Base-by-base conservation (phyloP, 2,329 filamentous ascomycete species). In the Ophiognomonia clavigignenti-juglandacearum region DNA sequence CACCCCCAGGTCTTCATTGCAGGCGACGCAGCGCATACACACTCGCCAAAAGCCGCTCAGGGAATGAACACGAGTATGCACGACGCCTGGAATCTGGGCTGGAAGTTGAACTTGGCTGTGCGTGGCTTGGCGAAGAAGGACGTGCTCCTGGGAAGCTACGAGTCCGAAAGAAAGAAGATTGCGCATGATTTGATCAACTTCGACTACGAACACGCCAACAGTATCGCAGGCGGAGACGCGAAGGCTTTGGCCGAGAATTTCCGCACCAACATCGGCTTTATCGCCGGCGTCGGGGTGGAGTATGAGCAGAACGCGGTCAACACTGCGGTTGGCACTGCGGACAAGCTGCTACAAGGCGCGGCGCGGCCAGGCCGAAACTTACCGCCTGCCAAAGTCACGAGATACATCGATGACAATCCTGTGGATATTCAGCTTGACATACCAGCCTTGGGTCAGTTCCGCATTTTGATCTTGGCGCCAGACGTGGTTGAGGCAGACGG, bases 31-130 rank as follows among this genome's bases (percentile, higher is more conserved):
- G 83, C 80, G 52, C 84, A 88, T 53, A 87, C 83, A 0, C 84
- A 88, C 59, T 83, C 79, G 3, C 84, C 84, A 3, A 86, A 86
- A 62, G 82, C 83, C 1, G 84, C 83, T 0, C 84, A 86, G 63
- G 84, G 74, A 38, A 76, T 77, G 73, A 89, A 89, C 61, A 74
- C 73, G 4, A 74, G 72, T 10, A 78, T 80, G 68, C 67, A 75
- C 38, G 83, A 86, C 49, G 68, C 75, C 2, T 76, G 85, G 57
- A 88, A 86, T 54, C 60, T 81, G 3, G 68, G 67, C 22, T 77
- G 73, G 70, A 74, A 71, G 57, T 62, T 74, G 51, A 73, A 75
- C 64, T 54, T 78, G 53, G 63, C 70, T 59, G 77, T 76, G 18
- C 71, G 78, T 39, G 78, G 78, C 8, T 64, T 83, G n/a, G 75